Evolutionary conservation across 768 basidiomycete genomes (phyloP).

Genomic region (Dentipellis fragilis): DNA sequence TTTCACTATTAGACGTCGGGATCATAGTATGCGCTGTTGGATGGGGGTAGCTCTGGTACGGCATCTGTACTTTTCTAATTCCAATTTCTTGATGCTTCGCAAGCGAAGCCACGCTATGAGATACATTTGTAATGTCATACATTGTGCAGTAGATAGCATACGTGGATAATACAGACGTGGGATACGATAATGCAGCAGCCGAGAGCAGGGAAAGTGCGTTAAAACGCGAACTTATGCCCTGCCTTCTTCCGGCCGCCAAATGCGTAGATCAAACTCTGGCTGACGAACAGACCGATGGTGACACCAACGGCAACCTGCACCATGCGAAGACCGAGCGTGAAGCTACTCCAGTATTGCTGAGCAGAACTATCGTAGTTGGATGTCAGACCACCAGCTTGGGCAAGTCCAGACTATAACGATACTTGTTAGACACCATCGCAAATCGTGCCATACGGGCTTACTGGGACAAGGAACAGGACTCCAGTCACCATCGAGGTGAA

Average conservation of each 20-base stretch:
- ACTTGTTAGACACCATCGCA: not conserved
- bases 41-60: too few relatives aligned
- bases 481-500: slow-evolving; percentile 90
- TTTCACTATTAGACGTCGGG: not conserved
- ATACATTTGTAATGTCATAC: not conserved
- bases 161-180: too few relatives aligned
- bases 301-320: slow-evolving; percentile 79
- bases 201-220: not conserved
- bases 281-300: slow-evolving; percentile 75
- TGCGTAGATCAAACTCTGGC: slow-evolving; percentile 71
- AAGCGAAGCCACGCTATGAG: not conserved
- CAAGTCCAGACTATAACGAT: slow-evolving; percentile 52
- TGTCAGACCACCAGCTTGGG: slow-evolving; percentile 61
- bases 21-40: not conserved
- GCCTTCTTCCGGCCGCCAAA: slow-evolving; percentile 65
- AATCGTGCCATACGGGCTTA: slow-evolving; percentile 27
- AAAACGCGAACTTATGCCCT: slow-evolving; percentile 40
- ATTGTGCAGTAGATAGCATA: not conserved
- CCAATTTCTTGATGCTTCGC: too few relatives aligned
- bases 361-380: slow-evolving; percentile 50
- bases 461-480: slow-evolving; percentile 85
- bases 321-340: slow-evolving; percentile 74
- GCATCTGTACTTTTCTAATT: not conserved
- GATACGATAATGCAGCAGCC: not conserved
- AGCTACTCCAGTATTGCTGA: slow-evolving; percentile 66